Evolutionary conservation across 768 basidiomycete species (phyloP).

Genomic region (Lentinus tigrinus): DNA sequence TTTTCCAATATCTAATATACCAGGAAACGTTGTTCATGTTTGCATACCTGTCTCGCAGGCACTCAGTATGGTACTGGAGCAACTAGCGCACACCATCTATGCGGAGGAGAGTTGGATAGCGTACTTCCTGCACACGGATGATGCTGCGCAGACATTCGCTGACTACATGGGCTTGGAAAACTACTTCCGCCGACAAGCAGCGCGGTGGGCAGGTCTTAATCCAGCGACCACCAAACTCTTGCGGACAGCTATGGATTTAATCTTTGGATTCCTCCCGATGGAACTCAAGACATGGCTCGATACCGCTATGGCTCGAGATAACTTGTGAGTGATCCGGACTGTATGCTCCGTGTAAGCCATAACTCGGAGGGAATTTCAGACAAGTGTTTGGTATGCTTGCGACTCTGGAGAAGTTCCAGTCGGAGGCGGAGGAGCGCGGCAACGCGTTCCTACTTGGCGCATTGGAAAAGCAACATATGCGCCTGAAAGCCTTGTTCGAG

Average conservation of each 20-base stretch:
- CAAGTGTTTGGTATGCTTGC: conserved; percentile 84
- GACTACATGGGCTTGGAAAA: conserved; percentile 94
- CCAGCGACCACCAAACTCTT: conserved; percentile 75
- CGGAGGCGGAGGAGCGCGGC: conserved; percentile 77
- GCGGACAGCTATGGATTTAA: conserved; percentile 88
- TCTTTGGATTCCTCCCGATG: conserved; percentile 87
- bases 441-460: conserved; percentile 70
- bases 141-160: conserved; percentile 86
- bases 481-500: conserved; percentile 75
- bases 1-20: not conserved
- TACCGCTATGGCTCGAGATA: conserved; percentile 68
- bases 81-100: conserved; percentile 73
- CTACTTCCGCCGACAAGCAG: conserved; percentile 92
- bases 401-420: conserved; percentile 71
- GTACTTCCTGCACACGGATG: conserved; percentile 91
- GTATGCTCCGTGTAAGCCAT: too few relatives aligned
- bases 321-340: conserved; percentile 51
- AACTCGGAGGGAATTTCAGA: conserved; percentile 39
- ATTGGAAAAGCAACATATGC: conserved; percentile 80
- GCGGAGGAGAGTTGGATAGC: conserved; percentile 86
- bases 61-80: conserved; percentile 70
- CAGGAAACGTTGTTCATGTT: not conserved
- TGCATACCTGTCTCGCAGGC: conserved; percentile 46
- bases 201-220: conserved; percentile 64
- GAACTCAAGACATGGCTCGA: conserved; percentile 89